Conservation (phyloP, 1,139 yeast genomes). For the Saccharomyces hybrid region DNA sequence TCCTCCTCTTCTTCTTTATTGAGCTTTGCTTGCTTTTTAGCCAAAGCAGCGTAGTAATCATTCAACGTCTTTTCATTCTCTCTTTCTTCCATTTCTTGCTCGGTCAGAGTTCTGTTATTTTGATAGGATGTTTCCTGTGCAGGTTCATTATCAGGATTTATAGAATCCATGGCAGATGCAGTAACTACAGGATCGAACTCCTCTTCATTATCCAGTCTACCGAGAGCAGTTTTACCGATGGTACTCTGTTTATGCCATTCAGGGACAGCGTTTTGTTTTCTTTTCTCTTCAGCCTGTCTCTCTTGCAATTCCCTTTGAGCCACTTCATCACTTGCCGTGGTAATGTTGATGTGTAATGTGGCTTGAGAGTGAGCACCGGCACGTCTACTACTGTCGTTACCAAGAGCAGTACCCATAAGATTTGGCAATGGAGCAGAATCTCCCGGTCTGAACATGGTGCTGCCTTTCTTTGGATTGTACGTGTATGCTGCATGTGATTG, state of each 20-base stretch:
- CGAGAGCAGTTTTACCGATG: constrained; percentile 57
- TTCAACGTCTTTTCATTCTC: constrained; percentile 56
- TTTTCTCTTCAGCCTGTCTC: constrained; percentile 63
- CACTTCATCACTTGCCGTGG: constrained; percentile 77
- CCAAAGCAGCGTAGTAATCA: constrained; percentile 52
- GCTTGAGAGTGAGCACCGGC: constrained; percentile 43
- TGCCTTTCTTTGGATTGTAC: constrained; percentile 38
- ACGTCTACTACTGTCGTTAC: constrained; percentile 34
- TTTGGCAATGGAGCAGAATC: constrained; percentile 29
- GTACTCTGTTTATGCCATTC: constrained; percentile 93
- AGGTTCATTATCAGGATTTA: constrained; percentile 6
- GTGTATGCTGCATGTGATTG: constrained; percentile 57
- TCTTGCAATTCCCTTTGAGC: constrained; percentile 58
- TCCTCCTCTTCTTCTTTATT: constrained; percentile 43
- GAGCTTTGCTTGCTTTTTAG: constrained; percentile 45
- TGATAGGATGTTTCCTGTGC: constrained; percentile 10
- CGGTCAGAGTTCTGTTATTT: constrained; percentile 20
- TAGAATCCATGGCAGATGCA: constrained; percentile 16
- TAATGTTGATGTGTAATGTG: constrained; percentile 81
- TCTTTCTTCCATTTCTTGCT: constrained; percentile 38
- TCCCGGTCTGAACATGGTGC: constrained; percentile 36
- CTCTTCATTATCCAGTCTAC: constrained; percentile 43
- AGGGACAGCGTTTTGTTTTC: constrained; percentile 91
- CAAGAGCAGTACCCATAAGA: constrained; percentile 27
- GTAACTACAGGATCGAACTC: constrained; percentile 26